Base-by-base conservation (phyloP, 2,329 filamentous ascomycete species). In the Aureobasidium sp. region DNA sequence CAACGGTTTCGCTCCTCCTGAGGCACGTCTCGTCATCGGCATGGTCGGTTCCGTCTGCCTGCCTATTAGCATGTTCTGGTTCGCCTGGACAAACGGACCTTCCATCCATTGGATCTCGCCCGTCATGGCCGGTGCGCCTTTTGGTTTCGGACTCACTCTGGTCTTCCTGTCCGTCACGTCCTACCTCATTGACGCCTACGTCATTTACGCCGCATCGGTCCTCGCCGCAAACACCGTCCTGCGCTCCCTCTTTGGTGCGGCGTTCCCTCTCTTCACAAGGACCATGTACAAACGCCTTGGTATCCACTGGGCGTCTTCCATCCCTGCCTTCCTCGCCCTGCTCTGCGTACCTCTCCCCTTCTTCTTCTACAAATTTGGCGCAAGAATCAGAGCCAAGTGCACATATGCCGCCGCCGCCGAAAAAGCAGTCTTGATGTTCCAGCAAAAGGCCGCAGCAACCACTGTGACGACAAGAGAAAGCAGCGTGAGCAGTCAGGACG, bases 1-100 rank as follows among this genome's bases (percentile, higher is more conserved):
- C 7, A 77, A 80, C 6, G 76, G 82, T 67, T 76, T 79, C 8
- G 77, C 83, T 0, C 80, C 86, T 11, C 78, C 78, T 0, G 79
- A 82, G 66, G 75, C 76, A 42, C 73, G 79, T 4, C 71, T 82
- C 2, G 71, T 75, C 5, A 76, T 78, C 0, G 75, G 79, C 64
- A 83, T 86, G 66, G 66, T 80, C 15, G 83, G 80, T 4, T 76
- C 79, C 3, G 64, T 83, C 15, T 72, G 81, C 3, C 68, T 79
- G 1, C 76, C 78, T 1, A 71, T 74, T 12, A 78, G 79, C 0
- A 70, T 83, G 29, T 81, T 83, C 66, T 79, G 77, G 78, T 83
- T 82, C 64, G 78, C 76, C 0, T 82, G 79, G 37, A 55, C 36
- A 12, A 42, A 55, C 37, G 22, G 36, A 5, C 51, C 51, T 29